Percentiles rank a stretch among this genome's conserved stretches.
Evolutionary conservation across 441 rosid genomes (phyloP).

Genomic region (Adansonia rubrostipa): DNA sequence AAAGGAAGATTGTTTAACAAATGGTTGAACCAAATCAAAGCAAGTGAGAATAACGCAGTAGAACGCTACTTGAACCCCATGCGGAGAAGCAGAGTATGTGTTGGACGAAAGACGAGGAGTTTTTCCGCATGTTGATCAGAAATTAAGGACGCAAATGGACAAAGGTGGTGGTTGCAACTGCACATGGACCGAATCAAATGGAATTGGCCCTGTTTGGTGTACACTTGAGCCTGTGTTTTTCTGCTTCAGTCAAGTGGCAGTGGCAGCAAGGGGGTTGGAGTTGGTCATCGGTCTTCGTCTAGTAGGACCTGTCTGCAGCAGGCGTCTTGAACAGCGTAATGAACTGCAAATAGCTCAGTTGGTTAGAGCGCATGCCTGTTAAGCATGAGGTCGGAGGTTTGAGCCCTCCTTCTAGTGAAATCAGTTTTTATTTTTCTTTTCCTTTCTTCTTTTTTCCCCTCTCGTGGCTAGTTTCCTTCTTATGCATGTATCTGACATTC

Average conservation of each 20-base stretch:
- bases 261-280: background rate
- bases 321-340: too few relatives aligned
- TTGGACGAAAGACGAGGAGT: background rate
- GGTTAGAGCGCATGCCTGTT: too few relatives aligned
- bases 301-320: too few relatives aligned
- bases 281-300: too few relatives aligned
- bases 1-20: too few relatives aligned
- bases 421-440: too few relatives aligned
- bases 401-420: too few relatives aligned
- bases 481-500: too few relatives aligned
- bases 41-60: background rate
- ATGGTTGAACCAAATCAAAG: background rate
- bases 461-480: too few relatives aligned
- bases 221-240: background rate
- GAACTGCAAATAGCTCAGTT: too few relatives aligned
- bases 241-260: background rate
- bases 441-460: too few relatives aligned
- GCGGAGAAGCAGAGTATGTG: background rate
- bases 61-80: background rate
- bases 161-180: background rate
- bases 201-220: background rate
- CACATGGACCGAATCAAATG: constrained; percentile 14
- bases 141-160: background rate
- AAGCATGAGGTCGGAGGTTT: too few relatives aligned
- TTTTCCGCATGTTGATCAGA: background rate